A percentile compares a stretch with the other conserved stretches of the same genome.
These are phyloP conservation scores for Lenwebbia sp. DNA, from an alignment of 345 rosid genomes.

Conservation along the genomic window DNA sequence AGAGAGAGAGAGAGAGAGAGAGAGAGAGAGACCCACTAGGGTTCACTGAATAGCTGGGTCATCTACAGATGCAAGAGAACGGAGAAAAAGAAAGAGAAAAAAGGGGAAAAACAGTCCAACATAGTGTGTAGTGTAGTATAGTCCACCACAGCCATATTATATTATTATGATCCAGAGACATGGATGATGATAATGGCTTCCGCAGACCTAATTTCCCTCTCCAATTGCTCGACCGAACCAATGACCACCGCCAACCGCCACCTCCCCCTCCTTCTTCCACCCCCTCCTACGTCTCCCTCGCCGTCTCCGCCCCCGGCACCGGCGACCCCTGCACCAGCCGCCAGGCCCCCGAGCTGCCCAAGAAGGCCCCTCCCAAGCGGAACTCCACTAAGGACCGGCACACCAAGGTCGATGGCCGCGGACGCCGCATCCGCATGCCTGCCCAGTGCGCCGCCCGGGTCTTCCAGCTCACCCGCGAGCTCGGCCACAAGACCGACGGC, in stretches of 20 bases:
- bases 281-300: slow-evolving; percentile 8
- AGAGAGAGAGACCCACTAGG: slow-evolving; percentile 7
- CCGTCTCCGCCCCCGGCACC: slow-evolving; percentile 1
- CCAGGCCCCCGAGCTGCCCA: slow-evolving; percentile 3
- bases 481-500: slow-evolving; percentile 85
- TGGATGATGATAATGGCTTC: slow-evolving; percentile 66
- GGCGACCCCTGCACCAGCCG: not conserved
- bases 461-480: slow-evolving; percentile 84
- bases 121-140: not conserved
- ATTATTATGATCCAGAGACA: slow-evolving; percentile 11
- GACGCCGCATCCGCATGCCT: slow-evolving; percentile 95
- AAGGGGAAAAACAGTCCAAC: not conserved
- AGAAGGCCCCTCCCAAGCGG: slow-evolving; percentile 68
- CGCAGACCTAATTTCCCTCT: slow-evolving; percentile 72
- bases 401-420: slow-evolving; percentile 95
- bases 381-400: slow-evolving; percentile 77
- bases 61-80: not conserved
- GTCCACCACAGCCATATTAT: not conserved
- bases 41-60: slow-evolving; percentile 7
- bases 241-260: slow-evolving; percentile 10
- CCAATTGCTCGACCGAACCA: slow-evolving; percentile 52
- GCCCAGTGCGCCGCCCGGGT: slow-evolving; percentile 91
- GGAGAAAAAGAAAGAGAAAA: slow-evolving; percentile 5
- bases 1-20: slow-evolving; percentile 9
- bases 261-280: slow-evolving; percentile 4